Base-by-base conservation (phyloP, 2,329 filamentous ascomycete genomes). In the Neofusicoccum cordaticola region DNA sequence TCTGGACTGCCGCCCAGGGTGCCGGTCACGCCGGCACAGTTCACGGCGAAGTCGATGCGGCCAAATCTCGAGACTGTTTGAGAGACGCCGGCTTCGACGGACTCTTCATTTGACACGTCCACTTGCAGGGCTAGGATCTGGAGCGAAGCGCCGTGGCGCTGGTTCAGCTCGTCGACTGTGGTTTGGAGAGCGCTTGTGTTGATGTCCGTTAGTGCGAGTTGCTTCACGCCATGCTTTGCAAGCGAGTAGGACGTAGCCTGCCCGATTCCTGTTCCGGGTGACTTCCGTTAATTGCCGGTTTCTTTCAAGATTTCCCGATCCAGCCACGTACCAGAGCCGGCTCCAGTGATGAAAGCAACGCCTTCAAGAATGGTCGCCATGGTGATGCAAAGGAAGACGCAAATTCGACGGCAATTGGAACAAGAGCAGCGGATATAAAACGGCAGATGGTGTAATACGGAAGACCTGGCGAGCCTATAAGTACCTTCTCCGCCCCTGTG, bases 41-140 rank as follows among this genome's bases (percentile, higher is more conserved):
- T 86, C 57, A 86, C 78, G 0, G 83, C 84, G 41, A 85, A 77
- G 68, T 87, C 85, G 47, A 87, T 74, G 2, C 84, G 76, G 8
- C 83, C 83, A 70, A 86, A 86, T 8, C 35, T 13, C 2, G 58
- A 17, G 6, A 50, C 45, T 27, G 58, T 31, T 53, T 75, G 70
- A 13, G 74, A 70, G 1, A 80, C 79, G 0, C 77, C 77, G 52
- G 77, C 70, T 1, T 74, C 72, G 7, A 87, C 72, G 19, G 77
- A 79, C 3, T 73, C 67, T n/a, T 80, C 45, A 27, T 39, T 52
- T n/a, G 66, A 56, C 11, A 56, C 45, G 4, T 60, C 62, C 27
- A 65, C 56, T 27, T 64, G 53, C 7, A 68, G 52, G 22, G 67
- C 52, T 31, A 69, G 65, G 22, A 53, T 57, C 41, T 65, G 58